Evolutionary conservation across 1,284 basidiomycete genomes (phyloP).

Genomic region (Meripilus lineatus): DNA sequence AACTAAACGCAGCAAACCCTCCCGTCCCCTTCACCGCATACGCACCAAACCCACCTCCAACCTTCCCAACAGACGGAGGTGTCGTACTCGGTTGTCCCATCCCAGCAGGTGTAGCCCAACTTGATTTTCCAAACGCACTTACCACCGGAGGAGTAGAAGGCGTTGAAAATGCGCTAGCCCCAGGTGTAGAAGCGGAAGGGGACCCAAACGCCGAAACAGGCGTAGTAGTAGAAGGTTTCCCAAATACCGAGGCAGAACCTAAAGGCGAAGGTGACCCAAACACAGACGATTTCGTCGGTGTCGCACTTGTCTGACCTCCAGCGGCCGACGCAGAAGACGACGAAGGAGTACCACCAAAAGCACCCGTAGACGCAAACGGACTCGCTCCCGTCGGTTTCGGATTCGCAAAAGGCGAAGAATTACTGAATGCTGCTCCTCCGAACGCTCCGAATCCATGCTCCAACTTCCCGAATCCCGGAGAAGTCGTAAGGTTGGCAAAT

Average conservation of each 20-base stretch:
- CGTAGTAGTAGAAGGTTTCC: slow-evolving; percentile 34
- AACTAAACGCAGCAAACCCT: slow-evolving; percentile 47
- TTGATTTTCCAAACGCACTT: slow-evolving; percentile 1
- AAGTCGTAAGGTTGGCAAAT: slow-evolving; percentile 31
- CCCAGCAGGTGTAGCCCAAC: slow-evolving; percentile 11
- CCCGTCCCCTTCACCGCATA: slow-evolving; percentile 18
- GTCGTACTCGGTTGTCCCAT: too few relatives aligned
- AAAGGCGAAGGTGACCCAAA: slow-evolving; percentile 25
- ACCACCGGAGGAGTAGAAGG: slow-evolving; percentile 6
- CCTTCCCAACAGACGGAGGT: too few relatives aligned
- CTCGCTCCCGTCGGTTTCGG: neutral
- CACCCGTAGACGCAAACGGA: slow-evolving; percentile 20
- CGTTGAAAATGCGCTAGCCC: too few relatives aligned
- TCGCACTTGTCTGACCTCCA: neutral
- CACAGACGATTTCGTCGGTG: slow-evolving; percentile 7
- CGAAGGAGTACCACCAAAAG: neutral
- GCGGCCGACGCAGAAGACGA: neutral
- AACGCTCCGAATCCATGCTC: slow-evolving; percentile 38
- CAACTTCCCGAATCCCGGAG: slow-evolving; percentile 34
- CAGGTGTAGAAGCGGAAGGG: too few relatives aligned
- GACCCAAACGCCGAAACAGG: slow-evolving; percentile 24
- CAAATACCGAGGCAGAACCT: slow-evolving; percentile 26
- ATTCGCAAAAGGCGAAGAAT: slow-evolving; percentile 31
- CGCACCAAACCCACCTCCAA: too few relatives aligned
- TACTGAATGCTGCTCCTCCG: slow-evolving; percentile 27